Base-by-base conservation (phyloP, 2,329 filamentous ascomycete species). In the Pestalotiopsis sp. region DNA sequence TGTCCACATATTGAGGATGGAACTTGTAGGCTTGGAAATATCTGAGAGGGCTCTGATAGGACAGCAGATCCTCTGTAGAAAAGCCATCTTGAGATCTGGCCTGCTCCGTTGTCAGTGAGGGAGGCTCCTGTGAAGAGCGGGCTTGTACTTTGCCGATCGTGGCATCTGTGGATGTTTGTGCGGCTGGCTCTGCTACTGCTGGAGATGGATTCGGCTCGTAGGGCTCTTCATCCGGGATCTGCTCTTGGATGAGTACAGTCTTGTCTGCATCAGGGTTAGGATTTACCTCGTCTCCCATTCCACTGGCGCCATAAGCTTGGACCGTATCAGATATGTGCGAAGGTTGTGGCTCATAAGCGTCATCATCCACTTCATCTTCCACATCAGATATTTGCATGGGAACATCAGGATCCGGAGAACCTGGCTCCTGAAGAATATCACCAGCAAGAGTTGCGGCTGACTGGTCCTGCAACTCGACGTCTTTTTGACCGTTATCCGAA, bases 11-110 rank as follows among this genome's bases (percentile, higher is more conserved):
- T 65, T 88, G 85, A 39, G 93, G 93, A 78, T 98, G 95, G 78
- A 95, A 98, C 74, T 95, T 93, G 81, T 93, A 99, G 49, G 93
- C 92, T 79, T 90, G 93, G 80, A 98, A 98, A 74, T 89, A 88
- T 73, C 89, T 90, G 70, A 99, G 85, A 39, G 94, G 93, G 77
- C 94, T 97, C 77, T 92, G 86, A 81, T 99, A 99, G 2, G 94
- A 90, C 41, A 84, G 84, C 71, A 81, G 86, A 67, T 77, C 74
- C 58, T 75, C 71, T 25, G 72, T 23, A 39, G 69, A 65, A 11
- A 70, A 62, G 23, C n/a, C 45, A 20, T 69, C 65, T 56, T 71
- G 61, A 52, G 71, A 67, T 49, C 70, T 70, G 67, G 74, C 73
- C 77, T 79, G 77, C 64, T 25, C 68, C 25, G 27, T 66, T 64